Base-by-base conservation (phyloP, 179 eudicot species). In the Beta corolliflora region DNA sequence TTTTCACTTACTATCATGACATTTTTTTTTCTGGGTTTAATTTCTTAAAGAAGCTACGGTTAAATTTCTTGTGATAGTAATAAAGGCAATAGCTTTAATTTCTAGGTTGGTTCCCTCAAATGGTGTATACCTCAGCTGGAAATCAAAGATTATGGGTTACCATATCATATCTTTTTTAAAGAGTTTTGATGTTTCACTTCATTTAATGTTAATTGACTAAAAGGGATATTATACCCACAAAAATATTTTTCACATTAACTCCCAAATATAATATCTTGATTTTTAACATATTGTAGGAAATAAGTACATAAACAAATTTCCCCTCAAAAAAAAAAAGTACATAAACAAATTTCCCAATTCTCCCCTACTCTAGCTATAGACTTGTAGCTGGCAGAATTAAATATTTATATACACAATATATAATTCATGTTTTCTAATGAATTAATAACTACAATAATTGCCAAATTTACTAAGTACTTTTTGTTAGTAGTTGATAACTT, bases 121-220 rank as follows among this genome's bases (percentile, higher is more conserved):
- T 78, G 66, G 87, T 11, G 7, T 76, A 48, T 23, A 41, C 61
- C 81, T 66, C 5, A 29, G 45, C 58, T 69, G 74, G 31, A 74
- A 66, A 83, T 81, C 83, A 81, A 82, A 78, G 80, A 73, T 81
- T 75, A 45, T 76, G 61, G 14, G 67, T 71, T 79, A 82, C 75
- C 76, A 84, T 67, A 14, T 83, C 76, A 54, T 80, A 58, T 76
- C 29, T 53, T 75, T 83, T 87, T 81, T 52, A 78, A 70, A 66
- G 81, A 61, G 68, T 58, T 70, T 83, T 83, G 80, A 54, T 84
- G 73, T 81, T 71, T 84, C 80, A 85, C 89, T 86, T 90, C 91
- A 91, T 91, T 89, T 86, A 91, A 73, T 81, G 61, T 74, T 50
- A 60, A 0, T 80, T 73, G 70, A 84, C 83, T 44, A 80, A 80